Evolutionary conservation across 2,329 filamentous ascomycete species (phyloP).

Genomic region (Scedosporium dehoogii): DNA sequence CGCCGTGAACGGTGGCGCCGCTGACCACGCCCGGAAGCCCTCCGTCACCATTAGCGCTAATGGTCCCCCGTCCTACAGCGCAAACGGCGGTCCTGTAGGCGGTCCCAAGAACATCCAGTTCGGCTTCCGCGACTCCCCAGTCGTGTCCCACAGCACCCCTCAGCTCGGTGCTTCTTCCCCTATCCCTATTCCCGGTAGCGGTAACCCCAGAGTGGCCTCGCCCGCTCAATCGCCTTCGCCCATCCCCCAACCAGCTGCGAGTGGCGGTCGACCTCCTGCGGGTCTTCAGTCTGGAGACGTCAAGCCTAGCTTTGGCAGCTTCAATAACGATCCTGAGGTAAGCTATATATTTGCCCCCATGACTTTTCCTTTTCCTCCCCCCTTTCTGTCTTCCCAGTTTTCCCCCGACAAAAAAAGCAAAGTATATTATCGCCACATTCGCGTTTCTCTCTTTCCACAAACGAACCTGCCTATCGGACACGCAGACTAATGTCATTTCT

Average conservation of each 20-base stretch:
- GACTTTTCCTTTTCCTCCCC: conserved; percentile 5
- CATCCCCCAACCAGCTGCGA: conserved; percentile 77
- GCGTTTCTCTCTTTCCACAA: conserved; percentile 12
- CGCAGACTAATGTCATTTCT: no score
- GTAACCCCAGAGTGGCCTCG: conserved; percentile 59
- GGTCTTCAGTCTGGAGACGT: conserved; percentile 54
- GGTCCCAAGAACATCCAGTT: conserved; percentile 66
- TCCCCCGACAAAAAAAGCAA: neutral
- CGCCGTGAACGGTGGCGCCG: conserved; percentile 57
- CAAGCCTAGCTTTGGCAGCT: conserved; percentile 71
- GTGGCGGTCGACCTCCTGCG: conserved; percentile 78
- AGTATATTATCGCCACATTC: conserved; percentile 15
- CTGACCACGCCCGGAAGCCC: conserved; percentile 72
- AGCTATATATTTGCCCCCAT: conserved; percentile 25
- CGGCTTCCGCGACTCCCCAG: conserved; percentile 63
- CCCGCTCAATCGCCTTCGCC: conserved; percentile 85
- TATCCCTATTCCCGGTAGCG: conserved; percentile 51
- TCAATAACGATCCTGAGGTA: conserved; percentile 72
- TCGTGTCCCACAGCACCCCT: conserved; percentile 57
- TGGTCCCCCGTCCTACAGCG: conserved; percentile 62
- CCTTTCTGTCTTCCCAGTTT: neutral
- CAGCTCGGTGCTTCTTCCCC: conserved; percentile 44
- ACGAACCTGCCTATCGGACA: conserved; percentile 10
- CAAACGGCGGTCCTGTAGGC: conserved; percentile 60
- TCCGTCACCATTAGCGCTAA: conserved; percentile 88